Percentiles rank a stretch among this genome's conserved stretches.
phyloP scores from a whole-genome alignment of 2,329 filamentous ascomycete species.

The Leptodontidium sp. region DNA sequence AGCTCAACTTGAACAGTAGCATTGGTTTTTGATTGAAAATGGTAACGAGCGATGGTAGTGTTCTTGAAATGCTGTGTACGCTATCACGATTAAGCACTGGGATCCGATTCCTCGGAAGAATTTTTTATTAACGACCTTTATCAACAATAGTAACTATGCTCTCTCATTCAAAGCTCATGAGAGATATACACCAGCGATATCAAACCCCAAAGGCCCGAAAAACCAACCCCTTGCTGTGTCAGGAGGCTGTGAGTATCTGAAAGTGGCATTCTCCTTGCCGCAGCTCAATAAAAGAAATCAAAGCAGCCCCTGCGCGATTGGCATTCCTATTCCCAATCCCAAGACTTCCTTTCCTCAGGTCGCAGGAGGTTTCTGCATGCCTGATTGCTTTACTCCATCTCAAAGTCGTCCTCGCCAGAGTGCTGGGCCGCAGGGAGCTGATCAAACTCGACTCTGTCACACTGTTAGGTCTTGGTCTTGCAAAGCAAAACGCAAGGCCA shows the following conservation, averaged over 20 bases:
- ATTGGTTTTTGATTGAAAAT: no score
- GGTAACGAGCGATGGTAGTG: no score
- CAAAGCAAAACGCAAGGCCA: not conserved
- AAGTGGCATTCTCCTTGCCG: not conserved
- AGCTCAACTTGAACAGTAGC: no score
- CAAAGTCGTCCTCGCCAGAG: not conserved
- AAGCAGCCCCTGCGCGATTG: no score
- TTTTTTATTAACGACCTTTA: not conserved
- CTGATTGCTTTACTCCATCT: not conserved
- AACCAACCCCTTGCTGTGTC: not conserved
- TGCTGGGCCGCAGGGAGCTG: not conserved
- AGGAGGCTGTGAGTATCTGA: not conserved
- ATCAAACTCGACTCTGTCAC: not conserved
- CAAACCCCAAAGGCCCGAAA: not conserved
- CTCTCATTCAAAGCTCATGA: not conserved
- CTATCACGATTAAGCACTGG: not conserved
- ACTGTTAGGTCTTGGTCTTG: not conserved
- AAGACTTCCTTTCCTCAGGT: no score
- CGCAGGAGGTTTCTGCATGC: no score
- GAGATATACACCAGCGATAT: not conserved
- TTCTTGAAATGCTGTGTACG: no score
- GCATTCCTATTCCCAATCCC: no score
- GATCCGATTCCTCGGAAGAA: not conserved
- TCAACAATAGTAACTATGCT: not conserved
- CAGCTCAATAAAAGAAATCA: no score